Evolutionary conservation across 257 asterid species (phyloP).

Genomic region (Solanum sejunctum): DNA sequence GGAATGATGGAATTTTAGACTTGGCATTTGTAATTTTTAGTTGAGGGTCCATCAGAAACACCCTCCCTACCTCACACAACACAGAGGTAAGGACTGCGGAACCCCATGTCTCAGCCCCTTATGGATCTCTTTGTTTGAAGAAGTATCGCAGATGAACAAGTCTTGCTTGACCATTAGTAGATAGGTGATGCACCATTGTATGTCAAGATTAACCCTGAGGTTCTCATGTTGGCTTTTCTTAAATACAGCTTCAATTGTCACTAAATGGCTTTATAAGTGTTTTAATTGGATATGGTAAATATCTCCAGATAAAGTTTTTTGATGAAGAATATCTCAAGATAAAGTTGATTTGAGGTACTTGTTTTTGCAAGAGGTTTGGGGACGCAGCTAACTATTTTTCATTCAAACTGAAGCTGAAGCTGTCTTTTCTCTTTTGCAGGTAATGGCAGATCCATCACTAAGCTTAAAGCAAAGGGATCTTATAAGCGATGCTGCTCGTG

Average conservation of each 20-base stretch:
- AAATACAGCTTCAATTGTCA: background rate
- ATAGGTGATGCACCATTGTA: background rate
- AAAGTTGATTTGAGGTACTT: background rate
- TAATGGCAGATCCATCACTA: conserved; percentile 82
- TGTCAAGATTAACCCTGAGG: background rate
- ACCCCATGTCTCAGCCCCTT: background rate
- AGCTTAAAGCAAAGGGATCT: conserved; percentile 87
- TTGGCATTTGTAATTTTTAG: background rate
- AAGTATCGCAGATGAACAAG: background rate
- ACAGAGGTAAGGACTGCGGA: background rate
- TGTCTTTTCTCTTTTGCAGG: conserved; percentile 35
- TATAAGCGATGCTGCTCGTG: conserved; percentile 89
- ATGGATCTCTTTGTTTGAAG: background rate
- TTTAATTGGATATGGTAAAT: background rate
- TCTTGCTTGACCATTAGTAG: background rate
- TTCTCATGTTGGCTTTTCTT: background rate
- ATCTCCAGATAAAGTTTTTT: background rate
- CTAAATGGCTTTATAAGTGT: background rate
- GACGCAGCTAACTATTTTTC: background rate
- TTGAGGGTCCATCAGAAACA: background rate
- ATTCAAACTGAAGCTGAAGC: background rate
- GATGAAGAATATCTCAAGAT: background rate
- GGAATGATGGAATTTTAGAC: background rate
- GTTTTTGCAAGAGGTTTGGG: background rate
- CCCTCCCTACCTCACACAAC: background rate